Evolutionary conservation across 352 stramenopile genomes (phyloP), one percentile per base, ranked within the genome.

Genomic region (Phytophthora syringae): DNA sequence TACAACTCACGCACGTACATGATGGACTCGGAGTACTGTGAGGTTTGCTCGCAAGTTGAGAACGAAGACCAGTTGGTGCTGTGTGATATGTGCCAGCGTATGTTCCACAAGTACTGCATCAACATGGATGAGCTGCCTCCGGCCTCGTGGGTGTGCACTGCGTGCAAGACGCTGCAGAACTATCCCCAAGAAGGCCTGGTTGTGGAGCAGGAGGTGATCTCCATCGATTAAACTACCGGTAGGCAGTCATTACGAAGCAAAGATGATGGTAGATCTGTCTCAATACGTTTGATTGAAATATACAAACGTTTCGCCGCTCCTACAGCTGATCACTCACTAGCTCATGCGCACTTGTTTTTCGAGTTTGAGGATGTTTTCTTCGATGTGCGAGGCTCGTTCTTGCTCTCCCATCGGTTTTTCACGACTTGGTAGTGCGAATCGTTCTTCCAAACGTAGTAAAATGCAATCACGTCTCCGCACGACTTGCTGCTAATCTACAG

Each of bases 361-460:
- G 48, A 50, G 12, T 63, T 51, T 18, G 48, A 15, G 11, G 52
- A 30, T 13, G 55, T 45, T 54, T 71, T 72, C 56, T 72, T 79
- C n/a, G 58, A 53, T 57, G 59, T 51, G 20, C 52, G 55, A 24
- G 45, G 16, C 34, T 79, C 67, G 32, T 76, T 72, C 40, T 76
- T 78, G 53, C 86, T 88, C 49, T 89, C 79, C 81, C 81, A 92
- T 18, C 85, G 79, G 40, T 88, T 90, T 59, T 93, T 93, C 24
- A 93, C 77, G 20, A 88, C 74, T 77, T 91, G 76, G 59, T 92
- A 93, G 45, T 94, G 84, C n/a, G 79, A 77, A 67, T 93, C 84
- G 34, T 90, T 92, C 70, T 96, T 96, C 88, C 88, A 96, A 39
- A 94, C 51, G 64, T 96, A 96, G 66, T 94, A 96, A 53, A 96